Conservation (phyloP, 2,329 filamentous ascomycete species). For the Pseudocercospora pini-densiflorae region DNA sequence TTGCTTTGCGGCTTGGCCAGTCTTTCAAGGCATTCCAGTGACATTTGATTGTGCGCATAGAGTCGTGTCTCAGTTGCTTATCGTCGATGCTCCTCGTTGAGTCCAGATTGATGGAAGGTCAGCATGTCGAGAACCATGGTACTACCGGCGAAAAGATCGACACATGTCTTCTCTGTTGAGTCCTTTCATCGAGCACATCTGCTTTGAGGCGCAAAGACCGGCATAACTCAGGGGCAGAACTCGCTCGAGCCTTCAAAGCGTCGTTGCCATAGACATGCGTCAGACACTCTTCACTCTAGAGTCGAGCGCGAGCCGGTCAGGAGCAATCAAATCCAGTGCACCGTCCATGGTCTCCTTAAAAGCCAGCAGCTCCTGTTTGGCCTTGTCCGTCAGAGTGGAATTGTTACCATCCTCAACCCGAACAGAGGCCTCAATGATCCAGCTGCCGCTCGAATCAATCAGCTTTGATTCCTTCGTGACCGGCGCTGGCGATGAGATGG, state of each 20-base stretch:
- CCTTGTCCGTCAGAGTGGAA: slow-evolving; percentile 58
- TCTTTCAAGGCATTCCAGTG: no score
- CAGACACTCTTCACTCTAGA: slow-evolving; percentile 54
- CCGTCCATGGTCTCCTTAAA: slow-evolving; percentile 62
- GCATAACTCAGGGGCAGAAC: background rate
- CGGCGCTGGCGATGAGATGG: slow-evolving; percentile 44
- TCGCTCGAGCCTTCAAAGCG: background rate
- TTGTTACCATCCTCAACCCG: slow-evolving; percentile 61
- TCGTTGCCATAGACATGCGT: background rate
- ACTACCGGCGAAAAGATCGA: no score
- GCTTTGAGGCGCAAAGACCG: background rate
- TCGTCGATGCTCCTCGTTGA: no score
- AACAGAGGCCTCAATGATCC: slow-evolving; percentile 62
- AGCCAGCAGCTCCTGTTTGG: slow-evolving; percentile 58
- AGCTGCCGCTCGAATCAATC: slow-evolving; percentile 61
- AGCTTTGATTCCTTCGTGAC: slow-evolving; percentile 46
- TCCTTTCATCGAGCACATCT: no score
- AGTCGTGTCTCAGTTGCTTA: no score
- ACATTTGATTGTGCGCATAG: no score
- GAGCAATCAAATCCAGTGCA: slow-evolving; percentile 60
- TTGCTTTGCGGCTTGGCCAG: no score
- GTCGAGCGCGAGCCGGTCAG: slow-evolving; percentile 63
- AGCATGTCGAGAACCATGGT: no score
- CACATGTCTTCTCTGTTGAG: no score
- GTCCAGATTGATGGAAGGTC: no score